Percentiles rank a stretch among this genome's conserved stretches.
These are phyloP conservation scores for Pseudocercospora pini-densiflorae DNA, from an alignment of 2,329 filamentous ascomycete genomes.

Conservation along the genomic window DNA sequence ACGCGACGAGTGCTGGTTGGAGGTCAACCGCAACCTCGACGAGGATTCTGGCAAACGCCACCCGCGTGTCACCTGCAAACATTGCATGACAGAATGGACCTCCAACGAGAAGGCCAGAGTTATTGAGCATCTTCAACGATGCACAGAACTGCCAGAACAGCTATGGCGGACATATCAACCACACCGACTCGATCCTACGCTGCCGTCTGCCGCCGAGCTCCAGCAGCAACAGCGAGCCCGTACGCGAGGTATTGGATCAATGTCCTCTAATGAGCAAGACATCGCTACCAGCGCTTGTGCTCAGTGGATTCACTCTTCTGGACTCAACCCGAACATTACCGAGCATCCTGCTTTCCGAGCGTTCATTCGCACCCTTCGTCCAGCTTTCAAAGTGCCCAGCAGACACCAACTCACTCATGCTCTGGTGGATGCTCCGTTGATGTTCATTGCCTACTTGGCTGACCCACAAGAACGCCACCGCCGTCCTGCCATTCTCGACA, in stretches of 20 bases:
- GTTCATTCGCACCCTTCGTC: constrained; percentile 28
- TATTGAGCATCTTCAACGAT: constrained; percentile 33
- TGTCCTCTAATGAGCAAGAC: constrained; percentile 30
- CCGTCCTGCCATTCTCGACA: constrained; percentile 31
- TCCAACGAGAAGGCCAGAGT: constrained; percentile 33
- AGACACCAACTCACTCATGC: constrained; percentile 31
- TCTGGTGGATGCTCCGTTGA: constrained; percentile 30
- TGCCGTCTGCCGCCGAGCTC: constrained; percentile 30
- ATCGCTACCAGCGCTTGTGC: constrained; percentile 30
- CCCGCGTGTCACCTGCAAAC: constrained; percentile 33
- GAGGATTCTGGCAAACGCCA: constrained; percentile 33
- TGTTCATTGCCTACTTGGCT: constrained; percentile 33
- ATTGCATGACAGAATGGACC: constrained; percentile 32
- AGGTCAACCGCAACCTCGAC: constrained; percentile 30
- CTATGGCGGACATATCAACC: constrained; percentile 34
- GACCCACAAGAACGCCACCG: constrained; percentile 31
- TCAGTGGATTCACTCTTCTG: constrained; percentile 30
- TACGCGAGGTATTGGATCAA: constrained; percentile 31
- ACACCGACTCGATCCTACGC: constrained; percentile 30
- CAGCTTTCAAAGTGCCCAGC: constrained; percentile 29
- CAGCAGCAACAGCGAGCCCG: constrained; percentile 32
- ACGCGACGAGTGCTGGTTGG: constrained; percentile 33
- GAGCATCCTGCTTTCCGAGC: constrained; percentile 32
- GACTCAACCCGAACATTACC: constrained; percentile 23
- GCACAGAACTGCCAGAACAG: constrained; percentile 28